phyloP scores from a whole-genome alignment of 345 rosid genomes.

The Laguncularia racemosa region DNA sequence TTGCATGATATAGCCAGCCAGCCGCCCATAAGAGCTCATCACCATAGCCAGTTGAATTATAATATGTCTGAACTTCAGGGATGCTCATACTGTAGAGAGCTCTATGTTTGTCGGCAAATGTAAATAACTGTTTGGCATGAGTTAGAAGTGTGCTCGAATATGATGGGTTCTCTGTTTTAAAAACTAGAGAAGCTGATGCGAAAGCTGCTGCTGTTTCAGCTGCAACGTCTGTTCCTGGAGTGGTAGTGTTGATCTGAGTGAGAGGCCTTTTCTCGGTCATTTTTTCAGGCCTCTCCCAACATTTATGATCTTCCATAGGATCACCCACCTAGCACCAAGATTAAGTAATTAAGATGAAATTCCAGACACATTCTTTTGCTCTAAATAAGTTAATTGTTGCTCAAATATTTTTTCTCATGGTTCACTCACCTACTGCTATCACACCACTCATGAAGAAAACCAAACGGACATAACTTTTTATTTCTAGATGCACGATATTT shows the following conservation, averaged over 20 bases:
- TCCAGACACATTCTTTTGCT: background rate
- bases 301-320: slow-evolving; percentile 60
- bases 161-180: slow-evolving; percentile 43
- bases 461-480: no score
- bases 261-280: slow-evolving; percentile 83
- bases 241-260: slow-evolving; percentile 46
- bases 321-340: slow-evolving; percentile 70
- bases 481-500: no score
- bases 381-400: background rate
- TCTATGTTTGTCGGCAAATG: slow-evolving; percentile 63
- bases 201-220: slow-evolving; percentile 98
- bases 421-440: no score
- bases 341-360: background rate
- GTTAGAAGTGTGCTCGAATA: slow-evolving; percentile 71
- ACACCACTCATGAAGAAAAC: no score
- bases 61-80: slow-evolving; percentile 54
- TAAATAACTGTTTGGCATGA: slow-evolving; percentile 80
- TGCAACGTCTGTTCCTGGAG: slow-evolving; percentile 90
- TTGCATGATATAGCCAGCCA: slow-evolving; percentile 92
- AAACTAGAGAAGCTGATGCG: slow-evolving; percentile 94
- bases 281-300: slow-evolving; percentile 92
- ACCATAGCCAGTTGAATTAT: slow-evolving; percentile 85
- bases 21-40: slow-evolving; percentile 98
- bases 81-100: slow-evolving; percentile 63
- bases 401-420: no score